Evolutionary conservation across 495 filamentous ascomycete genomes (phyloP), one percentile per base, ranked within the genome.

Genomic region (Parathielavia hyrcaniae): DNA sequence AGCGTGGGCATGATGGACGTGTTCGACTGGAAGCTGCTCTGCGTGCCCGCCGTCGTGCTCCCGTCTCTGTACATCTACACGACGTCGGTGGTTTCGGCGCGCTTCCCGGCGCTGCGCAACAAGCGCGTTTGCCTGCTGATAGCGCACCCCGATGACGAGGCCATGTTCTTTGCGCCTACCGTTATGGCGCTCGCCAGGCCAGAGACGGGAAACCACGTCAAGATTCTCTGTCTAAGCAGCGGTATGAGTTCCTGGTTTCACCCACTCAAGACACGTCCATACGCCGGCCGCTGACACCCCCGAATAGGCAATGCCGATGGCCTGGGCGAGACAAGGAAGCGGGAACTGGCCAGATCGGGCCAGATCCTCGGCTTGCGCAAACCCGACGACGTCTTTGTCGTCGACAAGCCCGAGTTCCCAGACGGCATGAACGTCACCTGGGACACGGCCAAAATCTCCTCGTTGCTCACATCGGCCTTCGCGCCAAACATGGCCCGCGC

Each of bases 91-190:
- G 74, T 78, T 23, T 67, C 73, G 59, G 65, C 71, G 10, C 78
- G 81, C 30, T 87, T 91, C 64, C 89, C 89, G 0, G 81, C 71
- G 53, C 77, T 95, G 56, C 75, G 76, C 57, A 85, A 86, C 75
- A 91, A 95, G 75, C 79, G 87, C 60, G 89, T 96, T 60, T 86
- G 87, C 65, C 79, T 98, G 30, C 77, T 98, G 39, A 97, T 98
- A 69, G 93, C 93, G 5, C 93, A 98, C 72, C 93, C 93, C 0
- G 93, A 98, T 71, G 93, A 98, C 61, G 93, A 98, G 76, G 95
- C 93, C 63, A 98, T 98, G 93, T 98, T 98, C 77, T 98, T 98
- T 73, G 83, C 92, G 58, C 93, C 93, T 0, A 87, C 90, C 0
- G 79, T 98, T 4, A 76, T 95, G 53, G 83, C 86, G 6, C 79